Evolutionary conservation across 164 flowering plant species (phyloP).

Genomic region (Kalanchoe fedtschenkoi): DNA sequence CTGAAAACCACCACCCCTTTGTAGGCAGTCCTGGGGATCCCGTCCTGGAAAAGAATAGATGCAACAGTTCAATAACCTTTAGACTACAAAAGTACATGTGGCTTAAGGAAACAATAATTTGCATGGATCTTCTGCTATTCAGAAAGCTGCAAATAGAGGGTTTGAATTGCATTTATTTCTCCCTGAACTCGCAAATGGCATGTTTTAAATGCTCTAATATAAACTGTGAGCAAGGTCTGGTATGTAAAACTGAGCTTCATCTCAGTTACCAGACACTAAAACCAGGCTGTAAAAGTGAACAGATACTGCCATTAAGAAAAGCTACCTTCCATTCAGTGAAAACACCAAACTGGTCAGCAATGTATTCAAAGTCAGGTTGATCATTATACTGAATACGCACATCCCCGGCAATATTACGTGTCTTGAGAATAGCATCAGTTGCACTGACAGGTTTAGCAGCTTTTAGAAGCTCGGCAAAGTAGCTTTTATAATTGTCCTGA

Average conservation of each 20-base stretch:
- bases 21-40: conserved; percentile 85
- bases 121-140: not conserved
- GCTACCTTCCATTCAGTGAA: conserved; percentile 97
- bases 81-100: not conserved
- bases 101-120: not conserved
- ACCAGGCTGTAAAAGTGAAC: not conserved
- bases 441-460: conserved; percentile 67
- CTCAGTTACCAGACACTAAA: no score
- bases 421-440: conserved; percentile 56
- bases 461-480: conserved; percentile 58
- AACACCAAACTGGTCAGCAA: conserved; percentile 81
- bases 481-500: conserved; percentile 56
- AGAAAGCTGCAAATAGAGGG: not conserved
- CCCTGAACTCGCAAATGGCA: no score
- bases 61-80: not conserved
- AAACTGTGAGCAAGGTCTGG: not conserved
- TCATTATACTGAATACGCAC: conserved; percentile 63
- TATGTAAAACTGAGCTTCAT: no score
- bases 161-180: no score
- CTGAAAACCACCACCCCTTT: conserved; percentile 91
- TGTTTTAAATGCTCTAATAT: not conserved
- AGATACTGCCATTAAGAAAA: not conserved
- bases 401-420: conserved; percentile 67
- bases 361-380: conserved; percentile 56
- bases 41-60: conserved; percentile 45